Conservation (phyloP, 768 basidiomycete genomes). For the Exsudoporus frostii region DNA sequence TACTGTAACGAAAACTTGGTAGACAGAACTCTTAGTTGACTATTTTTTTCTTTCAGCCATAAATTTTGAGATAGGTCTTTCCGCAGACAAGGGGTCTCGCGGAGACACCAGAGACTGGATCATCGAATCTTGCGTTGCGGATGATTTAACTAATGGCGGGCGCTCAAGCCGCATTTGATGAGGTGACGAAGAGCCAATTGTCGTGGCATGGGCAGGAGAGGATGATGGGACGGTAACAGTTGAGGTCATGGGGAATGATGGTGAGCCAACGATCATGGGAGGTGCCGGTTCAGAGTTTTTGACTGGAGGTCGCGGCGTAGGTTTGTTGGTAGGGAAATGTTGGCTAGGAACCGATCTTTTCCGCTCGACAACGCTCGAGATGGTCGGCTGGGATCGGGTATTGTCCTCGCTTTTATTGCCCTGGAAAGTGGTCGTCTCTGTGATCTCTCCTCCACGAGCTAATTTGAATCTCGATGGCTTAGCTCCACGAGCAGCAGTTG, state of each 20-base stretch:
- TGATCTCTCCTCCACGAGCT: slow-evolving; percentile 9
- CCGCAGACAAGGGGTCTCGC: not conserved
- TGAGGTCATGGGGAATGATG: slow-evolving; percentile 15
- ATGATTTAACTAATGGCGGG: slow-evolving; percentile 23
- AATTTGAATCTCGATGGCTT: slow-evolving; percentile 51
- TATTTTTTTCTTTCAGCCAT: slow-evolving; percentile 30
- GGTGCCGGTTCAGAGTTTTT: slow-evolving; percentile 4
- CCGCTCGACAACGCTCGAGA: slow-evolving; percentile 26
- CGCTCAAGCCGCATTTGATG: slow-evolving; percentile 11
- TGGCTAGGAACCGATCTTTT: slow-evolving; percentile 11
- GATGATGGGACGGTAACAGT: not conserved
- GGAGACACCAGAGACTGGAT: not conserved
- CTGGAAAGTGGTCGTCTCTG: slow-evolving; percentile 14
- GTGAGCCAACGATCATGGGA: slow-evolving; percentile 17
- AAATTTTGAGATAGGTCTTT: slow-evolving; percentile 31
- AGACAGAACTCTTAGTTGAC: not conserved
- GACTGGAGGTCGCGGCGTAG: slow-evolving; percentile 2
- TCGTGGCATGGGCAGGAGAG: slow-evolving; percentile 5
- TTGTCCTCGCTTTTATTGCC: slow-evolving; percentile 30
- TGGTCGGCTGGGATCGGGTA: slow-evolving; percentile 33
- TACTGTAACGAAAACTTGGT: not conserved
- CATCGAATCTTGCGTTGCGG: slow-evolving; percentile 9
- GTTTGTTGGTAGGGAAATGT: slow-evolving; percentile 17
- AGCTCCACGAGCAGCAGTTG: slow-evolving; percentile 18
- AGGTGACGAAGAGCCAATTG: slow-evolving; percentile 18